Base-by-base conservation (phyloP, 1,284 basidiomycete genomes). In the Athelia psychrophila region DNA sequence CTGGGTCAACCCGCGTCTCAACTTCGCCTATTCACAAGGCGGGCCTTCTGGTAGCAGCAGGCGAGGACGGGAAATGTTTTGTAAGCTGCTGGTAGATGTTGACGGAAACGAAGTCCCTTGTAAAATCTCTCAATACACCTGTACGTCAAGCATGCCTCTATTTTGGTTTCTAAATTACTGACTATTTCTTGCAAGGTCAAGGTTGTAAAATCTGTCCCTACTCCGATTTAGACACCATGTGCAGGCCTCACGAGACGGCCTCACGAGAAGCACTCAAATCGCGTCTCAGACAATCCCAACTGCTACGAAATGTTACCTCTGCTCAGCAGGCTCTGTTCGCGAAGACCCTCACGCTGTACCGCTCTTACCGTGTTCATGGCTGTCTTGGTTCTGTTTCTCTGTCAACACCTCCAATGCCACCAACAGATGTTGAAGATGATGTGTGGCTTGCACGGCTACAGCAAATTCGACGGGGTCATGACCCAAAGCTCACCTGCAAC, bases 181-280 rank as follows among this genome's bases (percentile, higher is more conserved):
- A 30, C 27, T 6, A 5, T 30, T 13, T 13, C 6, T 16, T 18
- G 24, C 6, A 24, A 61, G 60, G 60, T 52, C 57, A 57, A 50
- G 60, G 60, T 3, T 49, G 55, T 9, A 61, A 61, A 53, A 36
- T 58, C 13, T 61, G 58, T 27, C 55, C 57, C 1, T 25, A 18
- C n/a, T 16, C 27, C 1, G 49, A 57, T 42, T n/a, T n/a, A 20
- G 44, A 50, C 15, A n/a, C 25, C 27, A 6, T 54, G 2, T 20
- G 44, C 3, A 19, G 27, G 2, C 47, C 47, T 10, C 60, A 61
- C 46, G 27, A 27, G 10, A 13, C 19, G 16, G 60, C 57, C 6
- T 49, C 56, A 13, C 50, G 54, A 20, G 48, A 54, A n/a, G 15
- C 40, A 13, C 19, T 61, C 13, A 16, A 38, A 38, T n/a, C 40